Percentiles rank a stretch among this genome's conserved stretches.
These are phyloP conservation scores for Xerocomellus amylosporus DNA, from an alignment of 768 basidiomycete species.

Conservation along the genomic window DNA sequence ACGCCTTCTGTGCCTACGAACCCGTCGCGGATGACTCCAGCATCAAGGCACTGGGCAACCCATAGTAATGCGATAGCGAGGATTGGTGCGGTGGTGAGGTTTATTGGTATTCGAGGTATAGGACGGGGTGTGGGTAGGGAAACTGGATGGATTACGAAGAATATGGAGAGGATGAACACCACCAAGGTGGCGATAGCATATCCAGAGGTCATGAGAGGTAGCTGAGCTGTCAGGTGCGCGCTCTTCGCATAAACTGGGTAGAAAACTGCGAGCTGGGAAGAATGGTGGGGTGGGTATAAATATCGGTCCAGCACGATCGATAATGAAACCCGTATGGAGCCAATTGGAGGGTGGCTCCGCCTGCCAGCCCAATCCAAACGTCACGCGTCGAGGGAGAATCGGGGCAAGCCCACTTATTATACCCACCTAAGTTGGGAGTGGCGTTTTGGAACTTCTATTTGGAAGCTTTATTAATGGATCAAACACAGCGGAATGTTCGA, in stretches of 20 bases:
- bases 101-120: slow-evolving; percentile 36
- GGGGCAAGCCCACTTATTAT: too few species aligned
- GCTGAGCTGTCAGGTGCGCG: neutral
- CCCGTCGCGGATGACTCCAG: slow-evolving; percentile 59
- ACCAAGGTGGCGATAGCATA: slow-evolving; percentile 49
- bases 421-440: neutral
- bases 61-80: slow-evolving; percentile 50
- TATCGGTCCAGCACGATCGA: neutral
- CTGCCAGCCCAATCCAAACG: neutral
- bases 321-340: neutral
- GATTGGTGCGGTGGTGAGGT: slow-evolving; percentile 54
- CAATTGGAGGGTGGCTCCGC: neutral
- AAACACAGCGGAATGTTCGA: too few species aligned
- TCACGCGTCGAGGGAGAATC: too few species aligned
- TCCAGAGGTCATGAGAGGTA: slow-evolving; percentile 40
- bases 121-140: slow-evolving; percentile 38
- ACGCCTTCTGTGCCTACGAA: slow-evolving; percentile 79
- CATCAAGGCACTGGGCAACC: slow-evolving; percentile 51
- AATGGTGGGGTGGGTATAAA: neutral
- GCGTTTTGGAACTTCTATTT: neutral
- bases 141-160: slow-evolving; percentile 48
- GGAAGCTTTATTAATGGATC: neutral
- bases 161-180: slow-evolving; percentile 50
- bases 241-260: neutral
- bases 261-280: neutral